Percentiles rank a stretch among this genome's conserved stretches.
These are phyloP conservation scores for Penicillium expansum DNA, from an alignment of 2,329 filamentous ascomycete genomes.

Conservation along the genomic window DNA sequence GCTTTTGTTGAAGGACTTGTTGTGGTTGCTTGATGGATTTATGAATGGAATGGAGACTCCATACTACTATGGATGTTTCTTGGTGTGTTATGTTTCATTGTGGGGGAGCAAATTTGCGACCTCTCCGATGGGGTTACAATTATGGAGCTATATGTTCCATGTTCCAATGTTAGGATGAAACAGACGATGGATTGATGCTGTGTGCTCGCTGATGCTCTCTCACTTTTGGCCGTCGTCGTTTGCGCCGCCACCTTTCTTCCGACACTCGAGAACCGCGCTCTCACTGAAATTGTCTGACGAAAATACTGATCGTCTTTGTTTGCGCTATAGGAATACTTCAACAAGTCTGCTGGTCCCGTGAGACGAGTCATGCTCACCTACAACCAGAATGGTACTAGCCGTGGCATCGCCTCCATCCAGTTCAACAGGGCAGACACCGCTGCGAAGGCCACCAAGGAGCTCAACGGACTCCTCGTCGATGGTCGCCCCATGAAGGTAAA, in stretches of 20 bases:
- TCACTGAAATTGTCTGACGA: constrained; percentile 26
- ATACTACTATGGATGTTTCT: not conserved
- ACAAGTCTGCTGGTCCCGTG: constrained; percentile 80
- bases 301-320: constrained; percentile 47
- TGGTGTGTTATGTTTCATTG: constrained; percentile 7
- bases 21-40: constrained; percentile 9
- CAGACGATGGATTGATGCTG: constrained; percentile 45
- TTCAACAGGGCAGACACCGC: constrained; percentile 81
- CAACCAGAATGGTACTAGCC: constrained; percentile 85
- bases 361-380: constrained; percentile 91
- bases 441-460: constrained; percentile 74
- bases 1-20: constrained; percentile 13
- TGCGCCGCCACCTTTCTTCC: constrained; percentile 27
- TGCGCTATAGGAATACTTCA: constrained; percentile 88
- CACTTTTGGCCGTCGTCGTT: constrained; percentile 25
- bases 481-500: constrained; percentile 83
- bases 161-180: not conserved
- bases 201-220: constrained; percentile 59
- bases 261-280: constrained; percentile 22
- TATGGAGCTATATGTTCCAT: not conserved
- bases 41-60: constrained; percentile 3
- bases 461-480: constrained; percentile 90
- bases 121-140: not conserved
- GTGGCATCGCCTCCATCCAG: constrained; percentile 85
- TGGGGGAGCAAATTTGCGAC: not conserved